Conservation (phyloP, 1,139 yeast genomes). For the Arxiozyma telluris region DNA sequence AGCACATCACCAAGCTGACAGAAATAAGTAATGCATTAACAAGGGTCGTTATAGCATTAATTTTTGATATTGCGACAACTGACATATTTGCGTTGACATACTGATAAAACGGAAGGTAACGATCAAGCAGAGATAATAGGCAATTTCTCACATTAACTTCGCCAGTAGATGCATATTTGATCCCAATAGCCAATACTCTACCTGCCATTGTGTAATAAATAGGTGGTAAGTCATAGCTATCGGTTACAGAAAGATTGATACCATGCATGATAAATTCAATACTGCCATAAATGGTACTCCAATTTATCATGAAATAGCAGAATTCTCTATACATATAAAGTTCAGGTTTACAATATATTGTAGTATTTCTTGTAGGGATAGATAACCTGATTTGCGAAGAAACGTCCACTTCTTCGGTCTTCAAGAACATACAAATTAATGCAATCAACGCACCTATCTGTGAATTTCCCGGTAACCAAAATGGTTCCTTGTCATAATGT, state of each 20-base stretch:
- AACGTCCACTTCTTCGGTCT: conserved; percentile 50
- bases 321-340: conserved; percentile 59
- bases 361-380: conserved; percentile 19
- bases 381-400: conserved; percentile 34
- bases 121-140: conserved; percentile 54
- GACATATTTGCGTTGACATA: conserved; percentile 36
- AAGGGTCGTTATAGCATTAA: conserved; percentile 47
- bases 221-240: conserved; percentile 55
- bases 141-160: conserved; percentile 48
- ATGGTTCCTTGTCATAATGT: conserved; percentile 61
- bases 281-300: conserved; percentile 54
- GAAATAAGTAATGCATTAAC: conserved; percentile 57
- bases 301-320: conserved; percentile 63
- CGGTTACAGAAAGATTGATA: conserved; percentile 21
- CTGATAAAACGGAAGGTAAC: conserved; percentile 46
- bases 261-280: conserved; percentile 47
- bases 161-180: conserved; percentile 68
- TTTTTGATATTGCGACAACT: conserved; percentile 55
- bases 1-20: conserved; percentile 73
- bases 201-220: conserved; percentile 70
- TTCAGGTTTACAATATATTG: conserved; percentile 69
- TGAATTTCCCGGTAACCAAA: conserved; percentile 59
- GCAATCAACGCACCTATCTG: conserved; percentile 79
- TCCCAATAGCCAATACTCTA: conserved; percentile 61
- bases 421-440: conserved; percentile 61